Evolutionary conservation across 805 yeast species (phyloP).

Genomic region (Wickerhamiella lipophila): DNA sequence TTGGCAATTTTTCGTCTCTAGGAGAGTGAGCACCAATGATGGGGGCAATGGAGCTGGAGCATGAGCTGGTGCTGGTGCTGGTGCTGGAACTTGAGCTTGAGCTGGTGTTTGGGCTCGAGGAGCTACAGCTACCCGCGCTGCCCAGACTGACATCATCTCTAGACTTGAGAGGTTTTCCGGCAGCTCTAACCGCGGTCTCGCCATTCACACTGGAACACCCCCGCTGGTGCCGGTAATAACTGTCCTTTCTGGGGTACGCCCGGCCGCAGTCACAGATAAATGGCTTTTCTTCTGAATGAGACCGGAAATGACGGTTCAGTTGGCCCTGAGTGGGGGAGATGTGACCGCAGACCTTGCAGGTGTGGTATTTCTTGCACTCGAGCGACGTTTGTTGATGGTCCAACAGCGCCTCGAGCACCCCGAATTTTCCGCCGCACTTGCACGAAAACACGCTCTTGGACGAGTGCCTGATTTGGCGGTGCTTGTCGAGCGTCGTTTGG

Average conservation of each 20-base stretch:
- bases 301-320: slow-evolving; percentile 54
- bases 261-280: slow-evolving; percentile 82
- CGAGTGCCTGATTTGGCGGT: slow-evolving; percentile 10
- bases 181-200: too few species aligned
- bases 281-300: slow-evolving; percentile 56
- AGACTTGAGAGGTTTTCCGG: too few species aligned
- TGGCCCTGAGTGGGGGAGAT: slow-evolving; percentile 13
- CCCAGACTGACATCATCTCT: too few species aligned
- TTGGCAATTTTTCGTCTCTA: not conserved
- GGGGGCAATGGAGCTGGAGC: too few species aligned
- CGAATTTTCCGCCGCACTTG: slow-evolving; percentile 10
- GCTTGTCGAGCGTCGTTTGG: slow-evolving; percentile 10
- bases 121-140: too few species aligned
- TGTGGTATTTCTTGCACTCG: slow-evolving; percentile 8
- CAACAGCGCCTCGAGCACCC: slow-evolving; percentile 8
- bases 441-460: slow-evolving; percentile 6
- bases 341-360: slow-evolving; percentile 12
- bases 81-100: too few species aligned
- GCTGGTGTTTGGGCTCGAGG: too few species aligned
- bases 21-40: not conserved
- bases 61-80: too few species aligned
- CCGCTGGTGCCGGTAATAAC: slow-evolving; percentile 13
- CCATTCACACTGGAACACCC: not conserved
- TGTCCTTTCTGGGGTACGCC: slow-evolving; percentile 67
- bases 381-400: slow-evolving; percentile 6